These are phyloP conservation scores for Spencermartinsiella europaea DNA, from an alignment of 805 yeast genomes.

Conservation along the genomic window DNA sequence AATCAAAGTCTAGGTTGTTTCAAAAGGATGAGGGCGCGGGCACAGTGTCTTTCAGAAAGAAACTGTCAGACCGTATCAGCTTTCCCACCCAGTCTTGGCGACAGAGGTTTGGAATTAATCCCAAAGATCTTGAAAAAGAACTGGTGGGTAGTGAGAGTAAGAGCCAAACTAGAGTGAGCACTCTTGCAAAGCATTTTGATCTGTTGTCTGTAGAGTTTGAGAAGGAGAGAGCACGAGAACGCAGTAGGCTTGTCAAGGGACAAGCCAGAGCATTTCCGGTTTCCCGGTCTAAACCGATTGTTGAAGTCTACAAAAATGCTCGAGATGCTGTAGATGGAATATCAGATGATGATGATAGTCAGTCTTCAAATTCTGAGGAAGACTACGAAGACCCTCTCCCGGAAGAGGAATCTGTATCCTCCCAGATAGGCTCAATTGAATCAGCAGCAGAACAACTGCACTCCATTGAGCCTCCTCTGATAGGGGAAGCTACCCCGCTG, in stretches of 20 bases:
- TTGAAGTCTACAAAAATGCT: slow-evolving; percentile 82
- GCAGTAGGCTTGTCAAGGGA: slow-evolving; percentile 53
- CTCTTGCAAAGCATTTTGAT: slow-evolving; percentile 60
- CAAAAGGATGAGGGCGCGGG: not conserved
- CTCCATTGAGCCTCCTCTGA: not conserved
- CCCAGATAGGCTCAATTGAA: not conserved
- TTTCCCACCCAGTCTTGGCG: slow-evolving; percentile 15
- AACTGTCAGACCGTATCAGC: slow-evolving; percentile 12
- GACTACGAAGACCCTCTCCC: slow-evolving; percentile 4
- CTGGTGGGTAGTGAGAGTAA: slow-evolving; percentile 6
- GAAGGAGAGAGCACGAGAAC: slow-evolving; percentile 75
- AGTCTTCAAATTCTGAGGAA: not conserved
- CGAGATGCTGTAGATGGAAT: slow-evolving; percentile 63
- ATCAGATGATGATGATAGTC: slow-evolving; percentile 10
- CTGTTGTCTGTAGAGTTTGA: slow-evolving; percentile 81
- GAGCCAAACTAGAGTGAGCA: slow-evolving; percentile 26
- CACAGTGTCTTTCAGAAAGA: slow-evolving; percentile 7
- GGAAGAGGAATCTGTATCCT: not conserved
- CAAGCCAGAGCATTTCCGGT: slow-evolving; percentile 67
- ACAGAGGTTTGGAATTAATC: slow-evolving; percentile 16
- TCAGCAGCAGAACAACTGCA: not conserved
- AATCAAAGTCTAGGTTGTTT: not conserved
- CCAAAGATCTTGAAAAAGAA: slow-evolving; percentile 24
- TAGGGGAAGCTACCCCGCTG: not conserved
- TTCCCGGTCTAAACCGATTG: slow-evolving; percentile 75